Conservation (phyloP, 2,329 filamentous ascomycete species). For the Ophiostoma novo-ulmi region DNA sequence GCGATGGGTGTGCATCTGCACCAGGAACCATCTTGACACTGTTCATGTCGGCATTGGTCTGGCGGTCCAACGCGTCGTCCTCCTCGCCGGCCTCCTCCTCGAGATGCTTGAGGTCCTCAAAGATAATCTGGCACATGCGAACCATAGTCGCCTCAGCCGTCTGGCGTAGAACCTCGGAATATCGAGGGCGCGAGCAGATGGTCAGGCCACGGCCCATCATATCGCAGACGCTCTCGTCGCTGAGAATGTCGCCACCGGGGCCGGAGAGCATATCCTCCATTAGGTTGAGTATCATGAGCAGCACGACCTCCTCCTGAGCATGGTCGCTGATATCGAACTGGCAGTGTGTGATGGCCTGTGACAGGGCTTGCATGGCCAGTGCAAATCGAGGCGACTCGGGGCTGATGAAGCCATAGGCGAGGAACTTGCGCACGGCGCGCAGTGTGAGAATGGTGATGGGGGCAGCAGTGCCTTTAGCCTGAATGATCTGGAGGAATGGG, state of each 20-base stretch:
- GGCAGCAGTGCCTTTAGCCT: constrained; percentile 91
- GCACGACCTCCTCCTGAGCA: constrained; percentile 88
- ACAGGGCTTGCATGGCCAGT: constrained; percentile 89
- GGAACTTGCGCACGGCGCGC: constrained; percentile 91
- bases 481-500: constrained; percentile 93
- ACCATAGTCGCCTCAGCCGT: constrained; percentile 97
- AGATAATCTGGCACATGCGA: constrained; percentile 98
- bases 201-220: constrained; percentile 99
- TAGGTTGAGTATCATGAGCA: constrained; percentile 87
- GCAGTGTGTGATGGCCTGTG: constrained; percentile 93
- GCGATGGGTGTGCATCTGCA: constrained; percentile 43
- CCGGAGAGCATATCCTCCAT: constrained; percentile 99
- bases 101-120: constrained; percentile 82
- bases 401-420: constrained; percentile 88
- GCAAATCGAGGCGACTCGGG: constrained; percentile 79
- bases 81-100: constrained; percentile 70
- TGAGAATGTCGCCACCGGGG: constrained; percentile 85
- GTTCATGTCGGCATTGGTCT: constrained; percentile 63
- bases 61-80: constrained; percentile 59
- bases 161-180: constrained; percentile 83
- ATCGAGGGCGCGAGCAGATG: constrained; percentile 90
- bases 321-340: constrained; percentile 96
- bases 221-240: constrained; percentile 95
- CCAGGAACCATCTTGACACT: constrained; percentile 79
- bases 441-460: constrained; percentile 93